Conservation (phyloP, 1,139 yeast species). For the Pichia inconspicua region DNA sequence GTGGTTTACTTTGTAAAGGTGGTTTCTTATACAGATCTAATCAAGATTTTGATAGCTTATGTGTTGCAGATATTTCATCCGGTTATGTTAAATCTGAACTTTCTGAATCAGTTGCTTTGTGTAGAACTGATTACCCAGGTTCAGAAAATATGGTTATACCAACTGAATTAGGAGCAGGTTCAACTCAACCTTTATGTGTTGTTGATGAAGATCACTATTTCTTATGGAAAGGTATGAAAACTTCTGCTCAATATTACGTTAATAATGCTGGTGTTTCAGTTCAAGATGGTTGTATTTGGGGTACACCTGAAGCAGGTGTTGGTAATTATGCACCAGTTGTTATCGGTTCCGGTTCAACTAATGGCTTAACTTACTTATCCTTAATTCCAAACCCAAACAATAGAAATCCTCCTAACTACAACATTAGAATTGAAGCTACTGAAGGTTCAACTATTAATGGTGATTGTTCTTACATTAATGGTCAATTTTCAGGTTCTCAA, state of each 20-base stretch:
- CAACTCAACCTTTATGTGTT: slow-evolving; percentile 58
- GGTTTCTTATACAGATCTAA: slow-evolving; percentile 80
- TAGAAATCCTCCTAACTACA: slow-evolving; percentile 66
- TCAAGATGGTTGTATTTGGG: slow-evolving; percentile 93
- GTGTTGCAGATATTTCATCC: slow-evolving; percentile 74
- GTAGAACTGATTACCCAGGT: slow-evolving; percentile 99
- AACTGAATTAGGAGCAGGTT: slow-evolving; percentile 69
- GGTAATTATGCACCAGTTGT: slow-evolving; percentile 99
- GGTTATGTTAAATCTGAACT: slow-evolving; percentile 66
- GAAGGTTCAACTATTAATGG: slow-evolving; percentile 61
- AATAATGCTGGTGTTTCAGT: slow-evolving; percentile 90
- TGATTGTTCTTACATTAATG: slow-evolving; percentile 72
- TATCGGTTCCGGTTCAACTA: slow-evolving; percentile 83
- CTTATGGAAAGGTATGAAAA: slow-evolving; percentile 72
- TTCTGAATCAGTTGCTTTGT: slow-evolving; percentile 64
- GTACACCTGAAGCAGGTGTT: slow-evolving; percentile 63
- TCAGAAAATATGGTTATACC: slow-evolving; percentile 97
- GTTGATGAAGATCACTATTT: slow-evolving; percentile 73
- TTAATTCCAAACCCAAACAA: slow-evolving; percentile 95
- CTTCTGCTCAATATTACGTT: slow-evolving; percentile 94
- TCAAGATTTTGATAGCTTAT: slow-evolving; percentile 52
- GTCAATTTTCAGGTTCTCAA: slow-evolving; percentile 54
- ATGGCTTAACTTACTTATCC: slow-evolving; percentile 78
- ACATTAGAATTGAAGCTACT: slow-evolving; percentile 74
- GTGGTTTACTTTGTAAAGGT: slow-evolving; percentile 74